Base-by-base conservation (phyloP, 257 asterid genomes). In the Solanum rostratum region DNA sequence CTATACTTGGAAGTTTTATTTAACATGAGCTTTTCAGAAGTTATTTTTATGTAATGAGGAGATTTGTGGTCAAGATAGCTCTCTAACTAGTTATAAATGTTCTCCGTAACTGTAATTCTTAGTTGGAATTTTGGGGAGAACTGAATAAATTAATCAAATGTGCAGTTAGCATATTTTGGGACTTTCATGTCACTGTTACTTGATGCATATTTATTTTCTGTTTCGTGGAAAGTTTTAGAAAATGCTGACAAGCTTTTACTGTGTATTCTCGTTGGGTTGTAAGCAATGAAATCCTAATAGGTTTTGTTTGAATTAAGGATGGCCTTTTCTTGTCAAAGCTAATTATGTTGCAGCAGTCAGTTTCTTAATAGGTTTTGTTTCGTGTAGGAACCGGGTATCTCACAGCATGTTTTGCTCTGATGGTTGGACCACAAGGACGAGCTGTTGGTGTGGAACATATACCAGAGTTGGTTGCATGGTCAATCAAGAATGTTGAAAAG, bases 381-480 rank as follows among this genome's bases (percentile, higher is more conserved):
- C 83, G 24, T 89, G 69, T 83, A 96, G 99, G 99, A 39, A 92
- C 99, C 16, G 99, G 99, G 84, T 96, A 94, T 83, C 89, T 96
- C 95, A 96, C 99, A 54, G 98, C 99, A 57, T 96, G 99, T 88
- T 93, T 96, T 88, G 98, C 97, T 66, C 83, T 89, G 78, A 94
- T 96, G 99, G 97, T 96, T 88, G 98, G 99, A 50, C 90, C 95
- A n/a, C 92, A 91, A 91, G 99, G 99, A 24, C 92, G 87, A 84
- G 93, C 90, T 71, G 93, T 96, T 85, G 99, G 99, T 62, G 97
- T 96, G 39, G 99, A 96, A 85, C 99, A 96, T 86, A 95, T 96
- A 86, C 98, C 98, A 1, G 97, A 96, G 86, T 87, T 95, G 92
- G 99, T 86, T 53, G 94, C 88, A 14, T 86, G 89, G 78, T 96